Evolutionary conservation across 768 basidiomycete species (phyloP), one percentile per base, ranked within the genome.

Genomic region (Holtermannia corniformis): DNA sequence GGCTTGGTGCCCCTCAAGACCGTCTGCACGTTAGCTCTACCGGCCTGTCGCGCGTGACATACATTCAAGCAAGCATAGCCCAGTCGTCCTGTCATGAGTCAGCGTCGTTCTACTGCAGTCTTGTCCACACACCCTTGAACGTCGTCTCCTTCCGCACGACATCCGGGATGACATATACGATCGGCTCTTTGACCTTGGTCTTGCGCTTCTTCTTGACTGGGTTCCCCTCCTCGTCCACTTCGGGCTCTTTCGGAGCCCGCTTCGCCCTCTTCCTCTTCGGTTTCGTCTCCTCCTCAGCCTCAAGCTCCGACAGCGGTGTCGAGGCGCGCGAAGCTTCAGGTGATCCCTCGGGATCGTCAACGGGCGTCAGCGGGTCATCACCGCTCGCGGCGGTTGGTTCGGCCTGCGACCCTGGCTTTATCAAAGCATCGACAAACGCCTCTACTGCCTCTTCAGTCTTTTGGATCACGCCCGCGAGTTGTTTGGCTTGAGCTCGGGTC

Each of bases 1-100:
- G 88, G 87, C 58, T 83, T 87, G 55, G 75, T 77, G 25, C 76
- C 81, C 42, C 90, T 78, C 12, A 93, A 72, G 14, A 95, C 76
- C 0, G 90, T 91, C 64, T 60, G 47, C 55, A 58, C n/a, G 43
- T n/a, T 7, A 67, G 57, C 47, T 59, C 45, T 5, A 52, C 13
- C 54, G 59, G 60, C 7, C 32, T 37, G 32, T 37, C 32, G 48
- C 0, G 65, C 65, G 26, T 60, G 1, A 54, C 51, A 11, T 56
- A 24, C 20, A 50, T 67, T 61, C 47, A 65, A 50, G 44, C 64
- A 57, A 12, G 63, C 62, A 67, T 45, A 67, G 76, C 80, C 81
- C 28, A 82, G 71, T 51, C 79, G 76, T 55, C 86, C 87, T 67
- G 25, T 19, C 21, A 0, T 46, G 7, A 41, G 25, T 44, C 24